Conservation (phyloP, 371 early-diverging fungal species). For the Actinomucor elegans region DNA sequence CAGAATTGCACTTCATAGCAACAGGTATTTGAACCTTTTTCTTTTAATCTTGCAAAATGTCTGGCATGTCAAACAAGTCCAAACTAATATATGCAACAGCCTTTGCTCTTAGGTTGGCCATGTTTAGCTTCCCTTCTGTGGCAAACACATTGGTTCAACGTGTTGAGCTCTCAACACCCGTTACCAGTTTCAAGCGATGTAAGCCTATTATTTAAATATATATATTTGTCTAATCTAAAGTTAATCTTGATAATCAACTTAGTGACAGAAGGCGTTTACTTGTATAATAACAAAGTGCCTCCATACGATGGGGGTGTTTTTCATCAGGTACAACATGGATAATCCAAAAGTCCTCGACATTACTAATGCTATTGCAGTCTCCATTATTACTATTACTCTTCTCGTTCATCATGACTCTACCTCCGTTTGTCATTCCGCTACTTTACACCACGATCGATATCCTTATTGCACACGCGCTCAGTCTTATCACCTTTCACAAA, state of each 20-base stretch:
- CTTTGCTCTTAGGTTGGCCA: constrained; percentile 40
- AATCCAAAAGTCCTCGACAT: no score
- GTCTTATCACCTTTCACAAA: constrained; percentile 49
- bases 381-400: constrained; percentile 78
- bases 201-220: constrained; percentile 14
- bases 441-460: constrained; percentile 67
- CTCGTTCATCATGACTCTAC: constrained; percentile 53
- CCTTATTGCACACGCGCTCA: constrained; percentile 58
- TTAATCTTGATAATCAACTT: not conserved
- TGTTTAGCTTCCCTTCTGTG: constrained; percentile 51
- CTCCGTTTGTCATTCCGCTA: constrained; percentile 46
- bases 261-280: constrained; percentile 88
- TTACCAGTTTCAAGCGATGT: constrained; percentile 84
- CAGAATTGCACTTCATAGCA: no score
- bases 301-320: constrained; percentile 89
- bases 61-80: not conserved
- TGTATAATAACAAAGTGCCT: constrained; percentile 72
- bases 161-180: constrained; percentile 82
- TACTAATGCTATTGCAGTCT: constrained; percentile 44
- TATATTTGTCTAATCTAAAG: not conserved
- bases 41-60: constrained; percentile 3
- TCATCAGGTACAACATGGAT: constrained; percentile 66
- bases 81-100: constrained; percentile 24
- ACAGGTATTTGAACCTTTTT: no score
- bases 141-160: constrained; percentile 47